These are phyloP conservation scores for Candida tetrigidarum DNA, from an alignment of 1,139 yeast genomes.

Conservation along the genomic window DNA sequence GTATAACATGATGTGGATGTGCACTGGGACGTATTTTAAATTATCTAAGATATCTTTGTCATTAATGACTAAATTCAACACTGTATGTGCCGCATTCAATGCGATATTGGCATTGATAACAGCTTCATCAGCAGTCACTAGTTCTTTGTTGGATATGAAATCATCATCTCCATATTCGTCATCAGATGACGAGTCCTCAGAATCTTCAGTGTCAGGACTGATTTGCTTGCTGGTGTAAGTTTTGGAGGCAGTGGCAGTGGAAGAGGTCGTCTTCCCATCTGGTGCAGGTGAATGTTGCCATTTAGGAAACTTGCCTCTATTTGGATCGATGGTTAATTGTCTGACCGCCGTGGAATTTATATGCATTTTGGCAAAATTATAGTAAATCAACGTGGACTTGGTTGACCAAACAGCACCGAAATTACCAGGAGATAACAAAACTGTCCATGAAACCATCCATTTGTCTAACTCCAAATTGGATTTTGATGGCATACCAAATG, in stretches of 20 bases:
- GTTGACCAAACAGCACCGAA: slow-evolving; percentile 72
- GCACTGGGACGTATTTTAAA: slow-evolving; percentile 68
- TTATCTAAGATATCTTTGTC: slow-evolving; percentile 63
- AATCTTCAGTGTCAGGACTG: slow-evolving; percentile 13
- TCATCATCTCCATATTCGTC: slow-evolving; percentile 34
- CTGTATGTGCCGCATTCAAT: slow-evolving; percentile 64
- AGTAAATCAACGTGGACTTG: slow-evolving; percentile 69
- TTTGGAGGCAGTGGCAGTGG: neutral
- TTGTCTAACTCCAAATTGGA: slow-evolving; percentile 69
- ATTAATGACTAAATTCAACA: slow-evolving; percentile 58
- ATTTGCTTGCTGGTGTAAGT: slow-evolving; percentile 6
- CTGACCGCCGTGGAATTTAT: slow-evolving; percentile 63
- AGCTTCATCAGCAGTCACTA: slow-evolving; percentile 39
- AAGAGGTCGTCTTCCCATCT: slow-evolving; percentile 17
- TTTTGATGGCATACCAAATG: slow-evolving; percentile 70
- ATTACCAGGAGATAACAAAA: slow-evolving; percentile 61
- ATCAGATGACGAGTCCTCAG: slow-evolving; percentile 27
- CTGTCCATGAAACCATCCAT: slow-evolving; percentile 87
- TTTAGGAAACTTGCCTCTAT: slow-evolving; percentile 22
- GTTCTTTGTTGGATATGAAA: slow-evolving; percentile 41
- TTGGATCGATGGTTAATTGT: slow-evolving; percentile 41
- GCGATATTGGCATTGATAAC: slow-evolving; percentile 53
- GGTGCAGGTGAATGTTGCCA: too few relatives aligned
- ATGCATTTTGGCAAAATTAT: slow-evolving; percentile 77
- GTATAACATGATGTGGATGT: slow-evolving; percentile 71